Base-by-base conservation (phyloP, 2,329 filamentous ascomycete species). In the Talaromyces sp. region DNA sequence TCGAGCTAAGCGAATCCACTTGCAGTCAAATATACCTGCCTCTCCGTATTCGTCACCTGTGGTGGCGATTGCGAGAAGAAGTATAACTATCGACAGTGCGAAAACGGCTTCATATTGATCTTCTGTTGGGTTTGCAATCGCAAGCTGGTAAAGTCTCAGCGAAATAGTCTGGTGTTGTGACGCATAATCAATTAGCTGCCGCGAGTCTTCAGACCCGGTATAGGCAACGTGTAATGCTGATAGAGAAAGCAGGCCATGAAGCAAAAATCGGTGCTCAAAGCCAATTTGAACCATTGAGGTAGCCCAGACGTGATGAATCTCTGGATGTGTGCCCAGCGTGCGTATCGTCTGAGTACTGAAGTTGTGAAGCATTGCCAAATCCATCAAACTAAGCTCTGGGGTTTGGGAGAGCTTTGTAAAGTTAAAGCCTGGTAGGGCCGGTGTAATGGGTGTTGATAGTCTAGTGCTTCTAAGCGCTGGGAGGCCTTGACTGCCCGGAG, bases 301-400 rank as follows among this genome's bases (percentile, higher is more conserved):
- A 27, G 65, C 63, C 67, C 68, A 71, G 10, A 71, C 59, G 12
- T 64, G 54, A 48, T 70, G 67, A 2, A 56, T 31, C 17, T 56
- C 58, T 4, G 54, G 41, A 10, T 32, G 29, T 1, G 58, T 17
- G 3, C 55, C 46, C 3, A 64, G 46, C 4, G 58, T 61, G 3
- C 24, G 24, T 29, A 68, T 70, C 27, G 69, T 72, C 12, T 64
- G 58, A 1, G 65, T 71, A 9, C 72, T 72, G 62, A 70, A 77
- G 58, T 69, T 66, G 59, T 78, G 73, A 26, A 78, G 69, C 32
- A 78, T 65, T 54, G 77, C 72, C 3, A 77, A 65, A 60, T 77
- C 75, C 14, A 50, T 52, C 2, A 60, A 35, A 43, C 31, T 59
- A 56, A 63, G 56, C 35, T 59, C 60, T 17, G 54, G 32, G 8